Base-by-base conservation (phyloP, 352 stramenopile genomes). In the Phytophthora pinifolia region DNA sequence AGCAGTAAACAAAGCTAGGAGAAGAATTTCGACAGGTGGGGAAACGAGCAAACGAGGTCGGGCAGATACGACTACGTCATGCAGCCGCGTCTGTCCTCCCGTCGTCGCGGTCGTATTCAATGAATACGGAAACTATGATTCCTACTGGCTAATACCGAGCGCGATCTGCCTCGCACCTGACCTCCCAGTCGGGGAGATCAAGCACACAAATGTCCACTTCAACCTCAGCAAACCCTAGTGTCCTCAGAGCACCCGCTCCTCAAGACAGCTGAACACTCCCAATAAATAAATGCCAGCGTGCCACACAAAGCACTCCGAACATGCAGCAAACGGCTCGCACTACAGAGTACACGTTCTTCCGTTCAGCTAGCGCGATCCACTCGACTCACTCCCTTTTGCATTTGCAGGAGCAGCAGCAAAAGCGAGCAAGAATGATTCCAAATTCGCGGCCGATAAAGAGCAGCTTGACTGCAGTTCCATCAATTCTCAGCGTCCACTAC, bases 401-500 rank as follows among this genome's bases (percentile, higher is more conserved):
- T 45, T 50, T 65, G 58, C 66, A 72, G 52, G 49, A 74, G 66
- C 66, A 71, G 36, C 53, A 64, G 30, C 31, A 66, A 47, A 59
- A 38, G 41, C 39, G 38, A 60, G 42, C 14, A 47, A 38, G 31
- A 15, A 8, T 35, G 34, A 60, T 15, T 62, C 29, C 36, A 59
- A 54, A 46, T 35, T 30, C 39, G 39, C 34, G 30, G 56, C 20
- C 47, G 41, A 35, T 25, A 22, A 42, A 57, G 35, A 48, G 32
- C 65, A 72, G 47, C 74, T 72, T 6, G 52, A 17, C 55, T 76
- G 55, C 51, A 87, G 54, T 25, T 78, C 47, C 54, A 66, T 59
- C 9, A 17, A 54, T 55, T 22, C 32, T 65, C 46, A 33, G 39
- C n/a, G 38, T 38, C 20, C 31, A 48, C 46, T 35, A 47, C 31